Percentiles rank a stretch among this genome's conserved stretches.
phyloP scores from a whole-genome alignment of 257 asterid genomes.

The Gentiana macrophylla region DNA sequence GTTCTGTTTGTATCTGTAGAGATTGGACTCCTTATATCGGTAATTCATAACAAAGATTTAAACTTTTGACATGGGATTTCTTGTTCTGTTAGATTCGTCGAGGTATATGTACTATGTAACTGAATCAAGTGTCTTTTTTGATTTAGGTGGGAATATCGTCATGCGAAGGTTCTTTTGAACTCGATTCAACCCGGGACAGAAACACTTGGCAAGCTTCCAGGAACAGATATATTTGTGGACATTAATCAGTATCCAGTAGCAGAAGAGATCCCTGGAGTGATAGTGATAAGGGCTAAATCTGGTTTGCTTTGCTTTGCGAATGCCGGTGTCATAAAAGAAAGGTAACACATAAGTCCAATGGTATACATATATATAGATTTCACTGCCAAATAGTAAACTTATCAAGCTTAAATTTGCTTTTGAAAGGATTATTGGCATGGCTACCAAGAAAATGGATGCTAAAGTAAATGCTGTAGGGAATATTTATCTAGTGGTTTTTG shows the following conservation, averaged over 20 bases:
- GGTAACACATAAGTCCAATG: slow-evolving; percentile 2
- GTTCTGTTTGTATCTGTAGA: slow-evolving; percentile 31
- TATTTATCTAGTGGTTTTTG: slow-evolving; percentile 19
- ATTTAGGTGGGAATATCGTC: slow-evolving; percentile 30
- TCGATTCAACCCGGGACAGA: slow-evolving; percentile 26
- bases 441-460: slow-evolving; percentile 11
- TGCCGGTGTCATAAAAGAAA: slow-evolving; percentile 20
- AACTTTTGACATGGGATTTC: no score
- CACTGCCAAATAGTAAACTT: background rate
- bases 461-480: slow-evolving; percentile 10
- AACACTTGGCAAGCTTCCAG: slow-evolving; percentile 31
- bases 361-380: background rate
- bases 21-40: slow-evolving; percentile 35
- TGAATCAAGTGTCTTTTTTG: background rate
- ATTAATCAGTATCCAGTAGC: slow-evolving; percentile 29
- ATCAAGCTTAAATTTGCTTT: background rate
- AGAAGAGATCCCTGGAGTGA: slow-evolving; percentile 21
- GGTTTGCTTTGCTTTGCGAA: slow-evolving; percentile 32
- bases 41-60: slow-evolving; percentile 4
- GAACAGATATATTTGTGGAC: slow-evolving; percentile 24
- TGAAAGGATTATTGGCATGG: slow-evolving; percentile 10
- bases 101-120: no score
- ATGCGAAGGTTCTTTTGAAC: slow-evolving; percentile 20
- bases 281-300: slow-evolving; percentile 26
- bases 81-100: no score